Conservation (phyloP, 176 grass and related monocot species). For the Ensete ventricosum region DNA sequence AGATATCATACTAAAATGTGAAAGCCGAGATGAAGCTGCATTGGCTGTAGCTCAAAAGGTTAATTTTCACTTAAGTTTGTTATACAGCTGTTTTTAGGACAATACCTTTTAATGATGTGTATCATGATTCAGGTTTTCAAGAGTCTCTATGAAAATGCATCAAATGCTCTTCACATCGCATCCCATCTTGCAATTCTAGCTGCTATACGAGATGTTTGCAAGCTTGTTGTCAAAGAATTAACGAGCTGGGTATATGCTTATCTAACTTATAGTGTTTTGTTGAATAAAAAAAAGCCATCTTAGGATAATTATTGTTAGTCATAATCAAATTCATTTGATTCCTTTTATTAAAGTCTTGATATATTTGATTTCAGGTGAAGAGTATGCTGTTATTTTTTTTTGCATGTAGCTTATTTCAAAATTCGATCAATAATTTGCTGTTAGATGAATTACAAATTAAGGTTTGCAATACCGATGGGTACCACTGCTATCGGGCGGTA, state of each 20-base stretch:
- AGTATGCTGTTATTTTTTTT: no score
- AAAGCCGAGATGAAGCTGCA: conserved; percentile 76
- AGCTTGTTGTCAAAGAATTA: conserved; percentile 76
- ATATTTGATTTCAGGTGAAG: background rate
- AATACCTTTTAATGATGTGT: conserved; percentile 16
- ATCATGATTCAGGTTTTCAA: conserved; percentile 57
- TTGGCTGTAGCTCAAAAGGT: conserved; percentile 85
- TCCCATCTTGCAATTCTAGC: conserved; percentile 66
- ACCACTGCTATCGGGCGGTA: no score
- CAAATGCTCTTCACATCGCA: conserved; percentile 46
- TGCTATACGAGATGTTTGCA: conserved; percentile 72
- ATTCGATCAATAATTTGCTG: no score
- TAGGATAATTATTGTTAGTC: no score
- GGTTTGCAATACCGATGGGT: no score
- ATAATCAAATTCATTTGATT: conserved; percentile 13
- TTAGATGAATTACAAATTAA: no score
- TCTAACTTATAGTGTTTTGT: conserved; percentile 19
- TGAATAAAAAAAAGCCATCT: background rate
- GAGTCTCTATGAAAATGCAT: conserved; percentile 75
- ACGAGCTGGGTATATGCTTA: conserved; percentile 70
- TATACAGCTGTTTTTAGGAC: conserved; percentile 14
- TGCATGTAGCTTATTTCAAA: no score
- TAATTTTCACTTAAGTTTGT: conserved; percentile 1
- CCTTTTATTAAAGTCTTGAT: conserved; percentile 11
- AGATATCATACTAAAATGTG: conserved; percentile 79